Base-by-base conservation (phyloP, 2,329 filamentous ascomycete genomes). In the Colletotrichum cordylinicola region DNA sequence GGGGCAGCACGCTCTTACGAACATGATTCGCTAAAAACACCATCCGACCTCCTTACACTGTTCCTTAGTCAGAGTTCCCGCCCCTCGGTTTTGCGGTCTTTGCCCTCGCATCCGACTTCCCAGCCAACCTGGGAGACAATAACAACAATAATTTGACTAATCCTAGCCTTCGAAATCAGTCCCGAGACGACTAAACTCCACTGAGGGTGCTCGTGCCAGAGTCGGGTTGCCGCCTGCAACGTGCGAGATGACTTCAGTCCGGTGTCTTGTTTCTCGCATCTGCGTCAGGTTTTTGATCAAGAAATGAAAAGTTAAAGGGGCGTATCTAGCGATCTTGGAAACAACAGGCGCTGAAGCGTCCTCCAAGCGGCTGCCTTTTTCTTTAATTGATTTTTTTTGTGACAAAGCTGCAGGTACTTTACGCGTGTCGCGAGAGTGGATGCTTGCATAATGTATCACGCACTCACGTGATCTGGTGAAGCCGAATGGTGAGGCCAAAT, bases 91-190 rank as follows among this genome's bases (percentile, higher is more conserved):
- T 48, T 48, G 43, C 43, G 43, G 43, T 48, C 43, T 48, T 65
- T 65, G 67, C 70, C 43, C 61, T 73, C 74, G 74, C 74, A 76
- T 76, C 74, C 74, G 43, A 48, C 43, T 48, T 12, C 74, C 74
- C 64, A 76, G 74, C 74, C 74, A 76, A 76, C 73, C 72, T 29
- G 35, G 67, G 31, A 64, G 68, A 68, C 56, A 61, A 27, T 39
- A 61, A 33, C 56, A 62, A 29, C 13, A 66, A 73, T 8, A 31
- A 31, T 62, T 69, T 74, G 74, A 74, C 70, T 69, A 74, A 76
- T 69, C 43, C 58, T 31, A 37, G 48, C 70, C 70, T 76, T 66
- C 70, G 29, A 76, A 69, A 76, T 76, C 65, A 75, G 48, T 15
- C 37, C 48, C 67, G 60, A 75, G 56, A 66, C 37, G 18, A 37